phyloP scores from a whole-genome alignment of 768 basidiomycete species.

The Boletus rubroflammeus region DNA sequence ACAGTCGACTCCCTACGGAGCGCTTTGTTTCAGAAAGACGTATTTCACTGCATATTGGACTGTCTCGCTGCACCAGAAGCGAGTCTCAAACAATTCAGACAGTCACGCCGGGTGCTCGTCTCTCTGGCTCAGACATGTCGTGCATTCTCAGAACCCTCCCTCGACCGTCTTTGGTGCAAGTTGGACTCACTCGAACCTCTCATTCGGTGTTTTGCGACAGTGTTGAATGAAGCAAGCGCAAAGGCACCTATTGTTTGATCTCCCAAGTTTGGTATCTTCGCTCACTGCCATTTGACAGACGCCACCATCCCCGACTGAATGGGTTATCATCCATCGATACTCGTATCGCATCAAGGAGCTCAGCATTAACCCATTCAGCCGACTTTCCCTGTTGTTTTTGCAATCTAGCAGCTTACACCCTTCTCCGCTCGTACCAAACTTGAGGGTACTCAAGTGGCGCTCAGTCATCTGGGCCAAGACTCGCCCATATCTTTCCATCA shows the following conservation, averaged over 20 bases:
- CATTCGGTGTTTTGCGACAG: not conserved
- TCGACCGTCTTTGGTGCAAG: slow-evolving; percentile 3
- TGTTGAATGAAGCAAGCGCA: not conserved
- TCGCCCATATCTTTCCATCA: not conserved
- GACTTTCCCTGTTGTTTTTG: not conserved
- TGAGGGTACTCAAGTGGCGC: slow-evolving; percentile 1
- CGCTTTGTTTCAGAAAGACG: not conserved
- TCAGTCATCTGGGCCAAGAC: not conserved
- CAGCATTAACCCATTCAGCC: not conserved
- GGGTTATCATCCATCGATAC: not conserved
- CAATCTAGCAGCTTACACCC: not conserved
- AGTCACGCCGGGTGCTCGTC: not conserved
- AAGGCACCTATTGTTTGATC: not conserved
- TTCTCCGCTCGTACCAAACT: not conserved
- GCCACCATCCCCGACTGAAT: not conserved
- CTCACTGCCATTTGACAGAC: not conserved
- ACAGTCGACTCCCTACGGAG: not conserved
- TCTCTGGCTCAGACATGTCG: slow-evolving; percentile 2
- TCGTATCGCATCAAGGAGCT: slow-evolving; percentile 3
- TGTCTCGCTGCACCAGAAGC: not conserved
- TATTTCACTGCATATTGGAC: not conserved
- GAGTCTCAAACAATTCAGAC: not conserved
- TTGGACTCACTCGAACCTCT: slow-evolving; percentile 4
- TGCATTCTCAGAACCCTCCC: slow-evolving; percentile 1
- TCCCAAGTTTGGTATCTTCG: not conserved